These are phyloP conservation scores for Cudoniella acicularis DNA, from an alignment of 495 filamentous ascomycete species.

Conservation along the genomic window DNA sequence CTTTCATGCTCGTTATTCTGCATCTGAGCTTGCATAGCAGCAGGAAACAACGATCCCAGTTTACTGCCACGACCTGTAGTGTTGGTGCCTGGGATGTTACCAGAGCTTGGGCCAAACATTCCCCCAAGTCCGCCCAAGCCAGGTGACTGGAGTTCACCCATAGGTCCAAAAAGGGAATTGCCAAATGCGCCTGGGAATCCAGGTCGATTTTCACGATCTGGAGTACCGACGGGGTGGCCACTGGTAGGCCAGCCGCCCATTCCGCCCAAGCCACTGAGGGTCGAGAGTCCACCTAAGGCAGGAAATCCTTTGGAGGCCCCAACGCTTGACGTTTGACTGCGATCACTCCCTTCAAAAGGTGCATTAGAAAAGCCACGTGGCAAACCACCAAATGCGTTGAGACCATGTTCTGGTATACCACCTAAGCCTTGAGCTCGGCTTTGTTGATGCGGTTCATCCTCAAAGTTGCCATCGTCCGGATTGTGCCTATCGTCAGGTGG, in stretches of 20 bases:
- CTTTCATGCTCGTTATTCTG: slow-evolving; percentile 54
- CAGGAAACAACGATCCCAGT: slow-evolving; percentile 81
- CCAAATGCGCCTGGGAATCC: slow-evolving; percentile 61
- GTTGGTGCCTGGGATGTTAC: slow-evolving; percentile 46
- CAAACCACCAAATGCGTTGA: slow-evolving; percentile 40
- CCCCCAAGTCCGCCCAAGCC: slow-evolving; percentile 47
- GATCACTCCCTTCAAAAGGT: slow-evolving; percentile 70
- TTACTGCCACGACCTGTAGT: slow-evolving; percentile 73
- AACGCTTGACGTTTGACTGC: slow-evolving; percentile 84
- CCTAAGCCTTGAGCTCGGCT: slow-evolving; percentile 44
- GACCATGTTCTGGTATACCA: slow-evolving; percentile 35
- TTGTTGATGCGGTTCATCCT: slow-evolving; percentile 25
- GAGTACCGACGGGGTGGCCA: slow-evolving; percentile 62
- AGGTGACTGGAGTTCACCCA: slow-evolving; percentile 74
- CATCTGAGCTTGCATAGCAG: slow-evolving; percentile 86
- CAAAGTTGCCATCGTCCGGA: slow-evolving; percentile 54
- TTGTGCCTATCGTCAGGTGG: slow-evolving; percentile 75
- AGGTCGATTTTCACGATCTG: slow-evolving; percentile 67
- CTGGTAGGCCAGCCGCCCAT: slow-evolving; percentile 60
- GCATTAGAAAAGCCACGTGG: slow-evolving; percentile 42
- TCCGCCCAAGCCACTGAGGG: slow-evolving; percentile 54
- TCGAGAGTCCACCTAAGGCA: slow-evolving; percentile 58
- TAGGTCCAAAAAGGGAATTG: slow-evolving; percentile 64
- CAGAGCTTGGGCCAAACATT: slow-evolving; percentile 50
- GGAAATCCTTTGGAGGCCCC: slow-evolving; percentile 68